phyloP scores from a whole-genome alignment of 23 red algal genomes.

The Pyropia haitanensis region DNA sequence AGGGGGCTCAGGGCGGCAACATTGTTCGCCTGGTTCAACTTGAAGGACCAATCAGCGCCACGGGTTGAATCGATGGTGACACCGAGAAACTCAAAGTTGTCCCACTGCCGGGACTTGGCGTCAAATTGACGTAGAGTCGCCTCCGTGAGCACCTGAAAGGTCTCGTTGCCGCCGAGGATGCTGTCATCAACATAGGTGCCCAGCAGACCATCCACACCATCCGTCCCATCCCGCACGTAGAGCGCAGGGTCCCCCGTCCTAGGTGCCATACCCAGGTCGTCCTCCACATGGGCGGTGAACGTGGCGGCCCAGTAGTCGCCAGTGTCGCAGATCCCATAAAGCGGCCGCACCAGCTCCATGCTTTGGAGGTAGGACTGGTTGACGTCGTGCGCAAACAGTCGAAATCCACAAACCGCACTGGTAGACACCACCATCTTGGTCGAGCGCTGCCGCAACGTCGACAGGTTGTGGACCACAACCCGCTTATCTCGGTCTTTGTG shows the following conservation, averaged over 20 bases:
- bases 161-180: too few species aligned
- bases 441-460: neutral
- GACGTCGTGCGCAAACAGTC: constrained; percentile 9
- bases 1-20: neutral
- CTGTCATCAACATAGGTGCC: too few species aligned
- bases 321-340: neutral
- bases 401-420: neutral
- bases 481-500: constrained; percentile 9
- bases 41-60: neutral
- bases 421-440: constrained; percentile 4
- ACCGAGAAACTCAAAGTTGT: constrained; percentile 2
- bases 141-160: neutral
- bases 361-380: constrained; percentile 13
- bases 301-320: constrained; percentile 20
- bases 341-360: neutral
- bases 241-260: constrained; percentile 1
- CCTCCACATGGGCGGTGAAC: neutral
- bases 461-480: constrained; percentile 13
- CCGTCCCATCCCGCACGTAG: neutral
- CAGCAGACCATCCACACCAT: too few species aligned
- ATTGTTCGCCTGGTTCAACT: neutral
- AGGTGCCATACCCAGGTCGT: constrained; percentile 5
- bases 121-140: neutral
- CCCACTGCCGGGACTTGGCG: neutral
- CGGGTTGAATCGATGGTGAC: neutral